phyloP scores from a whole-genome alignment of 2,329 filamentous ascomycete genomes.

The Sclerotinia glacialis region DNA sequence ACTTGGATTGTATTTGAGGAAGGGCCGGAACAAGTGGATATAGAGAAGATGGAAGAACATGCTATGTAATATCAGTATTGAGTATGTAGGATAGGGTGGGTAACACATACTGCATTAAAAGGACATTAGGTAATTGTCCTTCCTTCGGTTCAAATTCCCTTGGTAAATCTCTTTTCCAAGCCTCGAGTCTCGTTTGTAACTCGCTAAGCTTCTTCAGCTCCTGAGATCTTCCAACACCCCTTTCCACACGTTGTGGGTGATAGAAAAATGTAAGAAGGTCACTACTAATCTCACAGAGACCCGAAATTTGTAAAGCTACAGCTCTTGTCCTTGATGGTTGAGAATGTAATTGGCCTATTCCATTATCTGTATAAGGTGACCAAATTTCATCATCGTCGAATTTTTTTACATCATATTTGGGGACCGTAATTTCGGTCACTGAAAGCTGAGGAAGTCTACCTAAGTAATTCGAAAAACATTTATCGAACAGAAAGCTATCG shows the following conservation, averaged over 20 bases:
- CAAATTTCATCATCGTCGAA: slow-evolving; percentile 48
- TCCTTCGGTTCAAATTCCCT: slow-evolving; percentile 86
- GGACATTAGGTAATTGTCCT: slow-evolving; percentile 80
- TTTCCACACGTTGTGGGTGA: slow-evolving; percentile 67
- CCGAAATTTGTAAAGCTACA: slow-evolving; percentile 75
- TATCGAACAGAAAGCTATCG: slow-evolving; percentile 83
- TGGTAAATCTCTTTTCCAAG: slow-evolving; percentile 82
- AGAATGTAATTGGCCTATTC: slow-evolving; percentile 66
- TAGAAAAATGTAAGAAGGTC: slow-evolving; percentile 90
- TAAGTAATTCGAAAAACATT: slow-evolving; percentile 97
- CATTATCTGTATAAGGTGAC: slow-evolving; percentile 84
- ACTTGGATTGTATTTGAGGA: slow-evolving; percentile 81
- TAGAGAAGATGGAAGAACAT: slow-evolving; percentile 98
- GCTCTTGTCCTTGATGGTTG: slow-evolving; percentile 83
- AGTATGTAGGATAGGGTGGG: slow-evolving; percentile 9
- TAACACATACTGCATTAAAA: slow-evolving; percentile 73
- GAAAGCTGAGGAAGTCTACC: slow-evolving; percentile 86
- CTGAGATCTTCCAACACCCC: slow-evolving; percentile 68
- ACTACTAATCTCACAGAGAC: slow-evolving; percentile 88
- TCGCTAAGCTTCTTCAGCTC: slow-evolving; percentile 93
- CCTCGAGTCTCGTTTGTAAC: slow-evolving; percentile 82
- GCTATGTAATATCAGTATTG: slow-evolving; percentile 49
- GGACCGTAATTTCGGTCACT: slow-evolving; percentile 73
- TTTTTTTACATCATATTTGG: slow-evolving; percentile 72
- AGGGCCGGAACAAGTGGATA: slow-evolving; percentile 92